Base-by-base conservation (phyloP, 2,329 filamentous ascomycete genomes). In the Colletotrichum eleusines region DNA sequence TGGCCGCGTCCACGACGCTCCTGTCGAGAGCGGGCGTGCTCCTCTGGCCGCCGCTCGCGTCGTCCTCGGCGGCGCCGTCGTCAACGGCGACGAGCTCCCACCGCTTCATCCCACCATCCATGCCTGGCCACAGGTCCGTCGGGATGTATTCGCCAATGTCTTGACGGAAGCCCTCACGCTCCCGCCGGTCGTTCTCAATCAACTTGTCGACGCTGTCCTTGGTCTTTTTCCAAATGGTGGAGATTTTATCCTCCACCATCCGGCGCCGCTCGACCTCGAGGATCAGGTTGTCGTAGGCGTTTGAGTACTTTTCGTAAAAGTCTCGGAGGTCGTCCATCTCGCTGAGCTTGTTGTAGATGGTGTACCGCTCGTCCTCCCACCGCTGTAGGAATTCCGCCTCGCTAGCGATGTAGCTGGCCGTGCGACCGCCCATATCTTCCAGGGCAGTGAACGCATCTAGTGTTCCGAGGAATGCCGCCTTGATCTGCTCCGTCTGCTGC, bases 111-210 rank as follows among this genome's bases (percentile, higher is more conserved):
- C 84, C 86, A n/a, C 83, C 86, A 73, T 87, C 88, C 79, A 96
- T 88, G 1, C 91, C 92, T 0, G 90, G 91, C 94, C 94, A 98
- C 28, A 98, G 89, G 78, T 98, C 94, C 0, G 91, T 91, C 0
- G 96, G 96, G 14, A 99, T 81, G 78, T 90, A 97, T 73, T 97
- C 94, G 9, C 94, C 95, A 16, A 96, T 91, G 53, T 97, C 92
- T 35, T 91, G 86, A 42, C 92, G 88, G 79, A 99, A 98, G 0
- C 87, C 84, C 73, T 97, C 92, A 46, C 96, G 87, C 73, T 94
- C 90, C 50, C 85, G 85, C 66, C 88, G 84, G 79, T 99, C 96
- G 16, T 89, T 85, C 16, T 93, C 88, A 72, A 92, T 89, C 12
- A 98, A 84, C 77, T 89, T 90, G 70, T 95, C 90, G 11, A 98